phyloP scores from a whole-genome alignment of 1,139 yeast genomes.

The Debaryomyces subglobosus region DNA sequence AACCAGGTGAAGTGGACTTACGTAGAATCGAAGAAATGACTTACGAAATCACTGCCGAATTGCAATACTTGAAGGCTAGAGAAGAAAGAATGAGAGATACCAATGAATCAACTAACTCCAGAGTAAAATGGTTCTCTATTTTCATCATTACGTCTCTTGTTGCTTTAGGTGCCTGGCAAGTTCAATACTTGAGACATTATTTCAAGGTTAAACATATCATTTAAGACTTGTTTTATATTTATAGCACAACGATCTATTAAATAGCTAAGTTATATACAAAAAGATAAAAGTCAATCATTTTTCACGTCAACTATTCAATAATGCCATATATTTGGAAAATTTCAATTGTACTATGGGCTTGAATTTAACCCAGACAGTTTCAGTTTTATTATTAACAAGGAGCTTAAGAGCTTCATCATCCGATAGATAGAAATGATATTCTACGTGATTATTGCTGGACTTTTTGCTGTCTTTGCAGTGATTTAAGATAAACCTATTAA shows the following conservation, averaged over 20 bases:
- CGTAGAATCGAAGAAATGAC: constrained; percentile 83
- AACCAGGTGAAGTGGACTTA: constrained; percentile 88
- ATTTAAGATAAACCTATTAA: constrained; percentile 3
- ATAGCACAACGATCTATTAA: not conserved
- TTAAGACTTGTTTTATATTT: constrained; percentile 29
- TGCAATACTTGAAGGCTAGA: constrained; percentile 81
- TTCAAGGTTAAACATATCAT: constrained; percentile 94
- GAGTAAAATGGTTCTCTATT: constrained; percentile 84
- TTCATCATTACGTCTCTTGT: constrained; percentile 68
- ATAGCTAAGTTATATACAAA: constrained; percentile 1
- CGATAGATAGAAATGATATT: constrained; percentile 2
- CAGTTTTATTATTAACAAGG: not conserved
- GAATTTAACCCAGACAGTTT: not conserved
- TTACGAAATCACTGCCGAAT: constrained; percentile 74
- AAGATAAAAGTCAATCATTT: not conserved
- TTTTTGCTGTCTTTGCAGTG: not conserved
- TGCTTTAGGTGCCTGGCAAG: constrained; percentile 88
- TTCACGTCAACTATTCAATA: not conserved
- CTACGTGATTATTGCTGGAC: not conserved
- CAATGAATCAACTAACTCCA: constrained; percentile 86
- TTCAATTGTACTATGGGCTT: not conserved
- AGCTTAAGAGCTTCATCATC: constrained; percentile 2
- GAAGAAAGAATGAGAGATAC: constrained; percentile 95
- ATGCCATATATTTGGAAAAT: constrained; percentile 1
- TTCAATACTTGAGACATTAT: constrained; percentile 86